Conservation (phyloP, 2,329 filamentous ascomycete genomes). For the Penicillium frequentans region DNA sequence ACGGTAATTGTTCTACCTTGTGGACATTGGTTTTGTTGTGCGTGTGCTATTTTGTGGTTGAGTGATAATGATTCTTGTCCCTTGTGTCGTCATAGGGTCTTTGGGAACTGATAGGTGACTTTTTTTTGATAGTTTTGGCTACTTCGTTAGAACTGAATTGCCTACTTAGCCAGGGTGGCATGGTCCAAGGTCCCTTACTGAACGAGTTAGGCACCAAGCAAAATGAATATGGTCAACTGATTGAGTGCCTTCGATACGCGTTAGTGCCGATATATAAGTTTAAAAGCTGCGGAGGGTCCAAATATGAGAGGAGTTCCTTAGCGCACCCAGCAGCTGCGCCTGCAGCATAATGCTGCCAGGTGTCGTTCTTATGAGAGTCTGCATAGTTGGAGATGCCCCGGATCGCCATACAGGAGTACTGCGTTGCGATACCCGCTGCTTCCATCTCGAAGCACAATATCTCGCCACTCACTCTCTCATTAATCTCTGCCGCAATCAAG, state of each 20-base stretch:
- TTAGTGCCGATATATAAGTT: no score
- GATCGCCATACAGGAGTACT: slow-evolving; percentile 40
- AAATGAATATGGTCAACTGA: no score
- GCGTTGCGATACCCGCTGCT: slow-evolving; percentile 3
- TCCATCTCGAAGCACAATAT: slow-evolving; percentile 36
- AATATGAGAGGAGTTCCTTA: slow-evolving; percentile 20
- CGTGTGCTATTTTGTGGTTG: not conserved
- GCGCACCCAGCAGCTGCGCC: slow-evolving; percentile 32
- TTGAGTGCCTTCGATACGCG: no score
- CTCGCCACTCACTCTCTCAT: not conserved
- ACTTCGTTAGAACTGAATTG: no score
- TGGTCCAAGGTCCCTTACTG: no score
- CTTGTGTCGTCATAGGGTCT: not conserved
- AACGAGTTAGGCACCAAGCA: no score
- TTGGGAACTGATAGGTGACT: no score
- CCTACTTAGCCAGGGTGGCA: no score
- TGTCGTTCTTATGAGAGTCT: slow-evolving; percentile 42
- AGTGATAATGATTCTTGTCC: not conserved
- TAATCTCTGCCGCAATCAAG: not conserved
- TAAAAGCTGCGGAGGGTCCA: no score
- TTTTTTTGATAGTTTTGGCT: no score
- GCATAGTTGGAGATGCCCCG: slow-evolving; percentile 46
- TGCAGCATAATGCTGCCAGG: slow-evolving; percentile 41
- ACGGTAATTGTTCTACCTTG: not conserved
- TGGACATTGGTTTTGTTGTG: not conserved